These are phyloP conservation scores for Astrocystis sublimbata DNA, from an alignment of 495 filamentous ascomycete species.

Conservation along the genomic window DNA sequence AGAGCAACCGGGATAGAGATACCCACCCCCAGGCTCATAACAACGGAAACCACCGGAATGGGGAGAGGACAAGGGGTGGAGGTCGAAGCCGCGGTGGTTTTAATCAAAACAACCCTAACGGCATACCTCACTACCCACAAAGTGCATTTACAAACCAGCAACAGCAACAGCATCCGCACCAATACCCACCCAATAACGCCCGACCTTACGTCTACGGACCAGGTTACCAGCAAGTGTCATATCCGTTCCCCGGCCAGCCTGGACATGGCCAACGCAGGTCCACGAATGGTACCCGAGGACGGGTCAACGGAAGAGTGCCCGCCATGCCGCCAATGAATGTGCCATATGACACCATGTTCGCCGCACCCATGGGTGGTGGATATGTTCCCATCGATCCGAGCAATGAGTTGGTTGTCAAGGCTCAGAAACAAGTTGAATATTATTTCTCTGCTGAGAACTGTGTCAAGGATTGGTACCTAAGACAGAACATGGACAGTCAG, in stretches of 20 bases:
- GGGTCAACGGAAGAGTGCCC: conserved; percentile 24
- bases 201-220: conserved; percentile 44
- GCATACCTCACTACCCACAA: conserved; percentile 26
- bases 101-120: conserved; percentile 24
- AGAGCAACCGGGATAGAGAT: conserved; percentile 23
- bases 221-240: conserved; percentile 33
- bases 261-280: conserved; percentile 18
- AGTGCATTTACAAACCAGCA: conserved; percentile 5
- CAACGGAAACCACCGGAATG: conserved; percentile 14
- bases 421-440: conserved; percentile 73
- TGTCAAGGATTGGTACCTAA: conserved; percentile 88
- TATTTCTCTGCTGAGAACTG: conserved; percentile 97
- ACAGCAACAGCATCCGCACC: conserved; percentile 16
- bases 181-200: conserved; percentile 29
- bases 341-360: conserved; percentile 51
- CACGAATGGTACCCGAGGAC: conserved; percentile 23
- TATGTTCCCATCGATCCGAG: conserved; percentile 27
- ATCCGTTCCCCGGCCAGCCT: conserved; percentile 27
- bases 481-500: conserved; percentile 89
- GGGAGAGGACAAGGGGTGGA: conserved; percentile 27
- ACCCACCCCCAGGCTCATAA: conserved; percentile 24
- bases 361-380: conserved; percentile 51
- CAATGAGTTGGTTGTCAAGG: conserved; percentile 10
- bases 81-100: conserved; percentile 30
- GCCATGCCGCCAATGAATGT: conserved; percentile 37